Evolutionary conservation across 1,284 basidiomycete genomes (phyloP).

Genomic region (Ceratobasidium sp.): DNA sequence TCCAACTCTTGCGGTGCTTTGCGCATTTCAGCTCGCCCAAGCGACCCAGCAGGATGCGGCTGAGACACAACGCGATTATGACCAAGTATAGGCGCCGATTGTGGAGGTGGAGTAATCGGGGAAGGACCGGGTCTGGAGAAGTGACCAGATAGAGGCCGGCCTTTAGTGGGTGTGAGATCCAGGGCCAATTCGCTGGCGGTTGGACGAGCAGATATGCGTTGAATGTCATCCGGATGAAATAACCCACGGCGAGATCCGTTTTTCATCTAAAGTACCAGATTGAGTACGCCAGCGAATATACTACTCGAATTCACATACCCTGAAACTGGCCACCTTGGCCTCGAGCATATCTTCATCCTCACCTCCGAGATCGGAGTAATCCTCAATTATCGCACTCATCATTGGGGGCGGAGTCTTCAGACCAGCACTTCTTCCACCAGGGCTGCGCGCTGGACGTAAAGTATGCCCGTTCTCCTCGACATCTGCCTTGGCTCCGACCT

Average conservation of each 20-base stretch:
- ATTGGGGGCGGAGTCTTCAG: slow-evolving; percentile 64
- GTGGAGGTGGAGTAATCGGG: slow-evolving; percentile 37
- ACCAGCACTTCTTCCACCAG: slow-evolving; percentile 57
- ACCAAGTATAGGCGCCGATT: slow-evolving; percentile 31
- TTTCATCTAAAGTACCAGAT: slow-evolving; percentile 57
- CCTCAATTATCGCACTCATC: slow-evolving; percentile 76
- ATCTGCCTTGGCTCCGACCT: slow-evolving; percentile 54
- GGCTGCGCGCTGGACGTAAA: slow-evolving; percentile 72
- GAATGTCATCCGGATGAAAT: slow-evolving; percentile 85
- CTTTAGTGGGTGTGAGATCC: slow-evolving; percentile 38
- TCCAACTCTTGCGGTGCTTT: slow-evolving; percentile 67
- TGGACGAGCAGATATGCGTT: slow-evolving; percentile 26
- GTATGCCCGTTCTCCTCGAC: slow-evolving; percentile 76
- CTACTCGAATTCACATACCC: slow-evolving; percentile 54
- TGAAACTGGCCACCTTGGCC: slow-evolving; percentile 81
- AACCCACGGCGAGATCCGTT: slow-evolving; percentile 73
- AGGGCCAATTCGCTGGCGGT: slow-evolving; percentile 27
- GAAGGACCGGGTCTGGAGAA: slow-evolving; percentile 12
- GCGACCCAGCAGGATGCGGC: slow-evolving; percentile 60
- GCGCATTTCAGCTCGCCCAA: slow-evolving; percentile 67
- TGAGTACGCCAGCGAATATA: background rate
- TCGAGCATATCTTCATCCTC: slow-evolving; percentile 76
- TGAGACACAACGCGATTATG: slow-evolving; percentile 2
- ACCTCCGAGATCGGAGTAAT: slow-evolving; percentile 84
- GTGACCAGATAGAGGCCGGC: slow-evolving; percentile 18